A percentile compares a stretch with the other conserved stretches of the same genome.
Conservation (phyloP, 768 basidiomycete species). For the Termitomyces sp. region DNA sequence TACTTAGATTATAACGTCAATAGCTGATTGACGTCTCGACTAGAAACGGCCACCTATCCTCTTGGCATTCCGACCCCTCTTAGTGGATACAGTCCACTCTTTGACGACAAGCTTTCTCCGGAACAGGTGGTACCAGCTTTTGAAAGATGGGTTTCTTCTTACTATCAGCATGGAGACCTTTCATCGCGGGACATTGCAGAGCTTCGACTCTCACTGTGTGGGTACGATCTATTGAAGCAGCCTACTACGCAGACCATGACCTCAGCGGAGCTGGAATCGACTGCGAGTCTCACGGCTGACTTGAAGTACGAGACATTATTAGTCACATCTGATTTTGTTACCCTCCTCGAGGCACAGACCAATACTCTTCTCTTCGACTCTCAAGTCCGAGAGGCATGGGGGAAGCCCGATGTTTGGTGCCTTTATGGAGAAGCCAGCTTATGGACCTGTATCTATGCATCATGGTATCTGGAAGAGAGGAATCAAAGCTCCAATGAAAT, state of each 20-base stretch:
- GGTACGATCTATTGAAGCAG: not conserved
- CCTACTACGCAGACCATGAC: not conserved
- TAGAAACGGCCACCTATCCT: conserved; percentile 1
- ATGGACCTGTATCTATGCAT: conserved; percentile 1
- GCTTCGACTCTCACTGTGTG: not conserved
- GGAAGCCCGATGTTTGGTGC: not conserved
- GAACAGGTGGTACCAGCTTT: not conserved
- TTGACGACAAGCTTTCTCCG: conserved; percentile 1
- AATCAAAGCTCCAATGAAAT: not conserved
- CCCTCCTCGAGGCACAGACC: not conserved
- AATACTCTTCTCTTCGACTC: not conserved
- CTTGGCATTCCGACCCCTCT: conserved; percentile 5
- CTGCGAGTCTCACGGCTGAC: not conserved
- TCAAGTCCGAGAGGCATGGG: not conserved
- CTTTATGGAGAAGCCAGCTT: conserved; percentile 4
- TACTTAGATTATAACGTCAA: too few species aligned
- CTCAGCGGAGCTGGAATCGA: not conserved
- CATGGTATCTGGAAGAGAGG: conserved; percentile 5
- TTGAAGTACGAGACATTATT: not conserved
- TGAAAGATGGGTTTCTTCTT: conserved; percentile 5
- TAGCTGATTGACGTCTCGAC: not conserved
- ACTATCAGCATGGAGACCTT: conserved; percentile 2
- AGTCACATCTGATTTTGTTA: not conserved
- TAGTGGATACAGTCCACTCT: not conserved
- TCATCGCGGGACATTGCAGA: not conserved